Percentiles rank a stretch among this genome's conserved stretches.
Conservation (phyloP, 1,284 basidiomycete genomes). For the Trichosporon faecale region DNA sequence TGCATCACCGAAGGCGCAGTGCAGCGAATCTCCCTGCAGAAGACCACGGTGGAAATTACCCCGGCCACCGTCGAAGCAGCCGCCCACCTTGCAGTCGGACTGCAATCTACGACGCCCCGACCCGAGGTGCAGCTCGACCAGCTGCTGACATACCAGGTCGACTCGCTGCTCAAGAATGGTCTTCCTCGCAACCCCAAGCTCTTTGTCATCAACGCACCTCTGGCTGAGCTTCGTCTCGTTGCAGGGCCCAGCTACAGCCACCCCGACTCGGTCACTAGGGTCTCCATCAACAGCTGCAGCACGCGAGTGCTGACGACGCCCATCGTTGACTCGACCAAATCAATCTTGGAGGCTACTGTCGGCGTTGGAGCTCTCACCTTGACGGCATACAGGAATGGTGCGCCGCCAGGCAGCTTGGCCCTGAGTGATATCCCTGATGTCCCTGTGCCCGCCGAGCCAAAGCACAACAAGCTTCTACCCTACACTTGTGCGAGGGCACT, state of each 20-base stretch:
- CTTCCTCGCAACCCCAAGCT: constrained; percentile 9
- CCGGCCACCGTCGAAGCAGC: constrained; percentile 14
- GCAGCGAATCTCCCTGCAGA: constrained; percentile 14
- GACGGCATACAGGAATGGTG: constrained; percentile 11
- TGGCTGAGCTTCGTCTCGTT: constrained; percentile 18
- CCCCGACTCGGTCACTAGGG: constrained; percentile 11
- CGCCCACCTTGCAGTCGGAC: background rate
- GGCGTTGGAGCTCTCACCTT: background rate
- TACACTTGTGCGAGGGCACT: constrained; percentile 10
- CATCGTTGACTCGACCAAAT: background rate
- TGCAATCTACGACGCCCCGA: background rate
- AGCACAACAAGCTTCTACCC: constrained; percentile 10
- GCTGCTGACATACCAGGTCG: constrained; percentile 17
- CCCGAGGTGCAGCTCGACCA: constrained; percentile 20
- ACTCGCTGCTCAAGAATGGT: constrained; percentile 12
- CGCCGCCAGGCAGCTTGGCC: background rate
- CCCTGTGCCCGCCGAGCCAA: background rate
- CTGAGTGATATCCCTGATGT: constrained; percentile 20
- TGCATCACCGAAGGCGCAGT: constrained; percentile 19
- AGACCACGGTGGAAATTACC: constrained; percentile 20
- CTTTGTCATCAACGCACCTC: constrained; percentile 16
- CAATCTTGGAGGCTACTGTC: constrained; percentile 1
- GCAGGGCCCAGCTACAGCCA: constrained; percentile 11
- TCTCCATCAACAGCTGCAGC: background rate
- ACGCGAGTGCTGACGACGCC: constrained; percentile 16